Percentiles rank a stretch among this genome's conserved stretches.
Evolutionary conservation across 2,329 filamentous ascomycete species (phyloP).

Genomic region (Xenoacremonium recifei): DNA sequence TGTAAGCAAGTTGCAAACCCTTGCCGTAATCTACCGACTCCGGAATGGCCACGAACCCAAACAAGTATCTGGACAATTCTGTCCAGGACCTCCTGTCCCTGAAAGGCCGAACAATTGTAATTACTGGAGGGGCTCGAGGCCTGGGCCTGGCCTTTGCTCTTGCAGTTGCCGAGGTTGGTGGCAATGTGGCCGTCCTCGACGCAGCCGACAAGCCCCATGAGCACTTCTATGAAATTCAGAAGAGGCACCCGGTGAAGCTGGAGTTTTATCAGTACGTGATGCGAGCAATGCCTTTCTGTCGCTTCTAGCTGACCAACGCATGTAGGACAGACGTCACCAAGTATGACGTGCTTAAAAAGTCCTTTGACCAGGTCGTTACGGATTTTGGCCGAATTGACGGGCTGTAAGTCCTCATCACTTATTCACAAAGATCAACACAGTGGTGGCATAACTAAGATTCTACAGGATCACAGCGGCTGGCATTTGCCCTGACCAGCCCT

Average conservation of each 20-base stretch:
- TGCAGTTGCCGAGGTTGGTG: slow-evolving; percentile 11
- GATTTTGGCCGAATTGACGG: slow-evolving; percentile 16
- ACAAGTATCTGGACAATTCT: slow-evolving; percentile 10
- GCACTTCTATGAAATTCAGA: slow-evolving; percentile 13
- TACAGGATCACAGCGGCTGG: slow-evolving; percentile 26
- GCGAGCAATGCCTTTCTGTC: not conserved
- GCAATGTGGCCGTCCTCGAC: slow-evolving; percentile 14
- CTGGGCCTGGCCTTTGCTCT: slow-evolving; percentile 13
- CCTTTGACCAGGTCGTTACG: slow-evolving; percentile 8
- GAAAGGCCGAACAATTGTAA: slow-evolving; percentile 11
- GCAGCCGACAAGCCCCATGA: slow-evolving; percentile 16
- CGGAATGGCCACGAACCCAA: too few relatives aligned
- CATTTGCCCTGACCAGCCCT: slow-evolving; percentile 26
- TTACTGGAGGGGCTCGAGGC: slow-evolving; percentile 11
- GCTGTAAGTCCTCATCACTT: slow-evolving; percentile 2
- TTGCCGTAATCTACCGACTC: slow-evolving; percentile 3
- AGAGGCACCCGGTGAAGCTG: slow-evolving; percentile 8
- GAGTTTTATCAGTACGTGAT: slow-evolving; percentile 9
- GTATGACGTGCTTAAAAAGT: slow-evolving; percentile 8
- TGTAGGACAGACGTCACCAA: slow-evolving; percentile 11
- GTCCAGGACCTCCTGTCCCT: slow-evolving; percentile 13
- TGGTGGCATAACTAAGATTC: not conserved
- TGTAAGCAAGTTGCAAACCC: not conserved
- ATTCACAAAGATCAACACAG: too few relatives aligned
- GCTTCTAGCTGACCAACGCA: not conserved